Conservation (phyloP, 352 stramenopile genomes). For the Pythium dissotocum region DNA sequence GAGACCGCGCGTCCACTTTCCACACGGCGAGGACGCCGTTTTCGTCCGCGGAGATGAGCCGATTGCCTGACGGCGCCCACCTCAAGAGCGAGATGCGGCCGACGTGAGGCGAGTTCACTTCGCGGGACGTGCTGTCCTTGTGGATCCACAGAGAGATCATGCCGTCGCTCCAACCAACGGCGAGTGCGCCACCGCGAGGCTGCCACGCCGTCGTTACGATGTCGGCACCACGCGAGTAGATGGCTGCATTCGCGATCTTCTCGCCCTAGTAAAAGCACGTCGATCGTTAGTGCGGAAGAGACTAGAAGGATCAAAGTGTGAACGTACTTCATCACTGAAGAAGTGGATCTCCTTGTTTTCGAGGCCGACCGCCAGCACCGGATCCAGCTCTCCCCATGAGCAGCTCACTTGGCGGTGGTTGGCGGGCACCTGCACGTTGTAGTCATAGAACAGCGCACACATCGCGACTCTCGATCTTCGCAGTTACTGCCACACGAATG, state of each 20-base stretch:
- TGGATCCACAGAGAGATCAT: slow-evolving; percentile 85
- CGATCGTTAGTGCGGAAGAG: background rate
- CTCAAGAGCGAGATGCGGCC: slow-evolving; percentile 78
- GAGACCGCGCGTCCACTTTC: slow-evolving; percentile 81
- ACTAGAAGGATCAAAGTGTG: background rate
- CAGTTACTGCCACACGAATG: background rate
- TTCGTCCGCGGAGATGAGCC: slow-evolving; percentile 89
- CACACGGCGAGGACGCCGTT: slow-evolving; percentile 83
- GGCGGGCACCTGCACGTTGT: slow-evolving; percentile 63
- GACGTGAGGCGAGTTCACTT: slow-evolving; percentile 84
- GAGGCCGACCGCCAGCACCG: slow-evolving; percentile 76
- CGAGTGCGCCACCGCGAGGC: slow-evolving; percentile 72
- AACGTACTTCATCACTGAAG: slow-evolving; percentile 83
- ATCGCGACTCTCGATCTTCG: slow-evolving; percentile 6
- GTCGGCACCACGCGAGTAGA: slow-evolving; percentile 63
- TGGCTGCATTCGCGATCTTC: slow-evolving; percentile 52
- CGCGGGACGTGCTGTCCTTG: slow-evolving; percentile 65
- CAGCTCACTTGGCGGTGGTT: slow-evolving; percentile 73
- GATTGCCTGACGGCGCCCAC: slow-evolving; percentile 86
- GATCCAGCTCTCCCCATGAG: slow-evolving; percentile 83
- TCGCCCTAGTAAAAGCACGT: slow-evolving; percentile 47
- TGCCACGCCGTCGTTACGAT: slow-evolving; percentile 89
- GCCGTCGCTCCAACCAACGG: slow-evolving; percentile 83
- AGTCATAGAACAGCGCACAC: slow-evolving; percentile 84
- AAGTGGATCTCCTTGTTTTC: slow-evolving; percentile 90